These are phyloP conservation scores for Aureobasidium leucospermi DNA, from an alignment of 2,329 filamentous ascomycete genomes.

Conservation along the genomic window DNA sequence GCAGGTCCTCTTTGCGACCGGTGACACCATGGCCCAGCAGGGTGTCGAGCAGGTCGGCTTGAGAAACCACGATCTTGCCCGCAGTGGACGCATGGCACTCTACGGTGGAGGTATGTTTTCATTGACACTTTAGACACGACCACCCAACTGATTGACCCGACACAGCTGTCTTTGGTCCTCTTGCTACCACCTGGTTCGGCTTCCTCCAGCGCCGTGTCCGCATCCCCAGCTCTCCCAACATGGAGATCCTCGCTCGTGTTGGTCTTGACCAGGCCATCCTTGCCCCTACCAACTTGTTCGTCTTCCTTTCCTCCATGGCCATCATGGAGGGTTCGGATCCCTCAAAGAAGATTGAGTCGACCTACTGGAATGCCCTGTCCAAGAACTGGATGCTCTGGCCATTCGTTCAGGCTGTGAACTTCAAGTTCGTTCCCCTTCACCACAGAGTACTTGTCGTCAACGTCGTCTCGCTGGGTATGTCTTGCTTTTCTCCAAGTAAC, in stretches of 20 bases:
- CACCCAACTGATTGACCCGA: conserved; percentile 12
- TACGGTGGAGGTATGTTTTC: conserved; percentile 63
- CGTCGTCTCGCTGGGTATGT: conserved; percentile 59
- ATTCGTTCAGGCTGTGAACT: conserved; percentile 75
- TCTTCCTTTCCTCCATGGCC: conserved; percentile 81
- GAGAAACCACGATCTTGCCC: conserved; percentile 61
- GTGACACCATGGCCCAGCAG: conserved; percentile 88
- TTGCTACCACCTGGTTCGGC: conserved; percentile 78
- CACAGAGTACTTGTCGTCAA: conserved; percentile 84
- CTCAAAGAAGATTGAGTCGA: conserved; percentile 62
- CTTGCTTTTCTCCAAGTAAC: not conserved
- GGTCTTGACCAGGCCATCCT: conserved; percentile 75
- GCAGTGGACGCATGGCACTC: conserved; percentile 70
- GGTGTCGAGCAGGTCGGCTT: conserved; percentile 73
- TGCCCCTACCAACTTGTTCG: conserved; percentile 71
- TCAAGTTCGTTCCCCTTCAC: conserved; percentile 76
- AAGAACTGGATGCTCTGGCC: conserved; percentile 91
- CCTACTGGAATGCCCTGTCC: conserved; percentile 63
- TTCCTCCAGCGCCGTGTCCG: conserved; percentile 66
- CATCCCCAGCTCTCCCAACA: conserved; percentile 54
- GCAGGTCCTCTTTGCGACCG: conserved; percentile 79
- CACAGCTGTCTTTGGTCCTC: conserved; percentile 74
- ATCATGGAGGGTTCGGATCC: conserved; percentile 40
- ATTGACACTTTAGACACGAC: not conserved
- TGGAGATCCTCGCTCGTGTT: conserved; percentile 71